Evolutionary conservation across 768 basidiomycete genomes (phyloP).

Genomic region (Mycena kentingensis): DNA sequence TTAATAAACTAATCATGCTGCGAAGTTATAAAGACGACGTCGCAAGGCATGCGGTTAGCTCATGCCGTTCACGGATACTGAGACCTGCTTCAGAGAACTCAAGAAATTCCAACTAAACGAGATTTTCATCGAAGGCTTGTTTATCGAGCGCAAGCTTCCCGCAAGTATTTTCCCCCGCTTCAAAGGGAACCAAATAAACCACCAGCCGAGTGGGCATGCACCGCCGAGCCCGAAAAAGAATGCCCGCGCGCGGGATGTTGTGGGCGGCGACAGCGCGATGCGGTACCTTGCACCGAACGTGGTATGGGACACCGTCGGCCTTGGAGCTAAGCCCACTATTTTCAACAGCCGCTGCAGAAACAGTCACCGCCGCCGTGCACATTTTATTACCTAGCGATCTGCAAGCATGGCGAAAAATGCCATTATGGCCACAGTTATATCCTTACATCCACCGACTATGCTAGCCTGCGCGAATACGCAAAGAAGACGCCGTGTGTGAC

Average conservation of each 20-base stretch:
- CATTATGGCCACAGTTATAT: constrained; percentile 42
- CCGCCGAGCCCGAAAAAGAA: constrained; percentile 7
- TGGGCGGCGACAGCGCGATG: background rate
- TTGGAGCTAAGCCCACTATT: background rate
- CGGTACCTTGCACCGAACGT: constrained; percentile 13
- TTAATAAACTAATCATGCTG: constrained; percentile 47
- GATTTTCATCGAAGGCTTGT: constrained; percentile 41
- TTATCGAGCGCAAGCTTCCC: constrained; percentile 42
- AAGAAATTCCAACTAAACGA: constrained; percentile 38
- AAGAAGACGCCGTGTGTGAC: constrained; percentile 43
- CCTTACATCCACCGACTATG: constrained; percentile 35
- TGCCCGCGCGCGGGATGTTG: background rate
- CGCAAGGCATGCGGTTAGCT: too few relatives aligned
- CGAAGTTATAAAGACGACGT: constrained; percentile 48
- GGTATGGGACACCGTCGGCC: too few relatives aligned
- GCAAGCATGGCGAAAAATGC: constrained; percentile 36
- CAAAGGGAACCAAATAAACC: constrained; percentile 3
- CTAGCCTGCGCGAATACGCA: constrained; percentile 39
- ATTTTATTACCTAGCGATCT: constrained; percentile 40
- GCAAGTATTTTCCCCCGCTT: constrained; percentile 11
- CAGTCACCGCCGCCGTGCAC: constrained; percentile 46
- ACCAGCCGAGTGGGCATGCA: background rate
- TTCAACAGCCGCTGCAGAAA: constrained; percentile 23
- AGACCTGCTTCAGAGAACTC: too few relatives aligned
- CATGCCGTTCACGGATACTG: too few relatives aligned